Conservation (phyloP, 225 moss, liverwort and hornwort species). For the Physcomitrellopsis africana region DNA sequence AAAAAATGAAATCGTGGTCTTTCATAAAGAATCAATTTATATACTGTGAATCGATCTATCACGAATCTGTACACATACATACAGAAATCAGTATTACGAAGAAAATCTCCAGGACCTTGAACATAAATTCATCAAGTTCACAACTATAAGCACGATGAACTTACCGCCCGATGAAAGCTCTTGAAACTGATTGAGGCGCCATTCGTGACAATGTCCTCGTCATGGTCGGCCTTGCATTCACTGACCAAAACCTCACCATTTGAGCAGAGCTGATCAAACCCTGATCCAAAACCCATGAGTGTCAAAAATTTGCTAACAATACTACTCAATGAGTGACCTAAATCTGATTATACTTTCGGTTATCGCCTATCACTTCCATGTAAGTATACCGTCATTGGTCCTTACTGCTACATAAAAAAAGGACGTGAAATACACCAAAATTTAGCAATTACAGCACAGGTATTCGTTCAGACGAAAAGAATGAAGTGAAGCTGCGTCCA, state of each 20-base stretch:
- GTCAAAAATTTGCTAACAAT: neutral
- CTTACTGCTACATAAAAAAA: neutral
- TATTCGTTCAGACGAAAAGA: neutral
- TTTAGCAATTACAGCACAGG: neutral
- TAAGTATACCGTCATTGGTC: neutral
- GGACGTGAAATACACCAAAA: neutral
- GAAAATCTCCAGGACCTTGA: neutral
- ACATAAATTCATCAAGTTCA: neutral
- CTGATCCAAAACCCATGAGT: constrained; percentile 37
- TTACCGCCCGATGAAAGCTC: constrained; percentile 82
- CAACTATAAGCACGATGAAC: neutral
- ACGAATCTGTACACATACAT: neutral
- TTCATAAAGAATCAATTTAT: neutral
- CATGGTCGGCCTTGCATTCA: constrained; percentile 70
- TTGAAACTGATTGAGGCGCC: constrained; percentile 61
- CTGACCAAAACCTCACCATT: constrained; percentile 65
- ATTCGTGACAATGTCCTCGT: constrained; percentile 69
- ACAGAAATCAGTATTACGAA: neutral
- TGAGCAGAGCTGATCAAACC: constrained; percentile 83
- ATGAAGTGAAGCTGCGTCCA: neutral
- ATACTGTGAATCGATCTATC: neutral
- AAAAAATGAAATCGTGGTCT: neutral
- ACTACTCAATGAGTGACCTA: neutral
- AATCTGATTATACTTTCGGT: neutral
- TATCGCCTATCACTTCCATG: neutral